phyloP scores from a whole-genome alignment of 352 stramenopile species.

The Aphanomyces euteiches region DNA sequence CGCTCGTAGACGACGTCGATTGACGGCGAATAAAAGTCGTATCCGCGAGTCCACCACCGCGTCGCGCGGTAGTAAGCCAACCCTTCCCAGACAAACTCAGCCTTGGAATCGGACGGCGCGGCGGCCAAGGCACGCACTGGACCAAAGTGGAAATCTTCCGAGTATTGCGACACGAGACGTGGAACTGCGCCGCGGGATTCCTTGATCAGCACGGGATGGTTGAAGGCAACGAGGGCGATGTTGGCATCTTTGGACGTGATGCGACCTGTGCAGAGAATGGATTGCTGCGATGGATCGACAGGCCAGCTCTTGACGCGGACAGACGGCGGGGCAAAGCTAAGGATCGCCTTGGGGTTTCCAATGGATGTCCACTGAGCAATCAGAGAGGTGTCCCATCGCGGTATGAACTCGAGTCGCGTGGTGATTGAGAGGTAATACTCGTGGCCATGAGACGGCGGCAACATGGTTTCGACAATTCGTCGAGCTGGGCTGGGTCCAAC shows the following conservation, averaged over 20 bases:
- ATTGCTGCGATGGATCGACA: conserved; percentile 37
- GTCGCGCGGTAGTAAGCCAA: conserved; percentile 72
- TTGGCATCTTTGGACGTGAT: conserved; percentile 63
- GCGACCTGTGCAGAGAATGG: conserved; percentile 68
- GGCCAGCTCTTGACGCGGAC: conserved; percentile 42
- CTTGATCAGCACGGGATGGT: conserved; percentile 51
- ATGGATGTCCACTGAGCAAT: conserved; percentile 78
- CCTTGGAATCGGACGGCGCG: conserved; percentile 73
- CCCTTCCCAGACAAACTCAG: conserved; percentile 46
- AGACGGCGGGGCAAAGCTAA: conserved; percentile 65
- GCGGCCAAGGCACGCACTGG: conserved; percentile 48
- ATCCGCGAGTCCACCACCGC: conserved; percentile 81
- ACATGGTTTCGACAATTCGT: conserved; percentile 61
- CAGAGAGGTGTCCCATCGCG: conserved; percentile 67
- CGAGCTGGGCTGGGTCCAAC: conserved; percentile 51
- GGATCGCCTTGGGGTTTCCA: conserved; percentile 73
- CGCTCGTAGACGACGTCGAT: conserved; percentile 57
- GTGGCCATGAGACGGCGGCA: conserved; percentile 35
- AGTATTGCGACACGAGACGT: conserved; percentile 74
- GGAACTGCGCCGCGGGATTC: conserved; percentile 42
- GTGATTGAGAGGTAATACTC: conserved; percentile 80
- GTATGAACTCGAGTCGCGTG: conserved; percentile 56
- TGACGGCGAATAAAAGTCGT: conserved; percentile 80
- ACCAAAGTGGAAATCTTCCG: conserved; percentile 79
- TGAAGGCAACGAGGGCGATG: conserved; percentile 66